Percentiles rank a stretch among this genome's conserved stretches.
Conservation (phyloP, 2,329 filamentous ascomycete species). For the Aspergillus neoniger region DNA sequence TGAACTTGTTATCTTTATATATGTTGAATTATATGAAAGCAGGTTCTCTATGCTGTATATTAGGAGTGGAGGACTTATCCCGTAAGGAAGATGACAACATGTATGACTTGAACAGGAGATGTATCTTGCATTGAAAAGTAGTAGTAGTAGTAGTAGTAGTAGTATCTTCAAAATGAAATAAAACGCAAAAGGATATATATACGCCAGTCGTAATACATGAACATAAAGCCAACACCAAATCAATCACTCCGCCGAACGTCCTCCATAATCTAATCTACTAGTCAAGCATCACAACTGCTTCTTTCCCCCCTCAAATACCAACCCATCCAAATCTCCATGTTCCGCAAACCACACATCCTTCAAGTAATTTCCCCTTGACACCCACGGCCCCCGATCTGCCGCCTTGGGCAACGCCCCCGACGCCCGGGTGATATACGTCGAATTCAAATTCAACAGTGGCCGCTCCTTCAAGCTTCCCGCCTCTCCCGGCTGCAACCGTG, state of each 20-base stretch:
- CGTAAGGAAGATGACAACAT: no score
- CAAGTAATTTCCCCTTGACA: constrained; percentile 41
- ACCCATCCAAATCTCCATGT: constrained; percentile 37
- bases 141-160: no score
- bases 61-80: no score
- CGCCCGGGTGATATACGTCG: constrained; percentile 44
- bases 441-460: constrained; percentile 40
- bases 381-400: constrained; percentile 44
- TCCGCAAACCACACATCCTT: constrained; percentile 43
- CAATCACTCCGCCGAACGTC: not conserved
- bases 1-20: no score
- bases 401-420: constrained; percentile 39
- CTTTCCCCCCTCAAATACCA: constrained; percentile 31
- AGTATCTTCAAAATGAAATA: no score
- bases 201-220: no score
- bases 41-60: no score
- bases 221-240: not conserved
- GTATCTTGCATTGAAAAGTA: no score
- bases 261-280: not conserved
- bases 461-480: constrained; percentile 27
- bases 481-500: constrained; percentile 25
- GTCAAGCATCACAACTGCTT: constrained; percentile 3
- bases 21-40: no score
- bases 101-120: no score
- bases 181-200: no score